A percentile compares a stretch with the other conserved stretches of the same genome.
Evolutionary conservation across 306 rosid genomes (phyloP).

Genomic region (Ormosia emarginata): DNA sequence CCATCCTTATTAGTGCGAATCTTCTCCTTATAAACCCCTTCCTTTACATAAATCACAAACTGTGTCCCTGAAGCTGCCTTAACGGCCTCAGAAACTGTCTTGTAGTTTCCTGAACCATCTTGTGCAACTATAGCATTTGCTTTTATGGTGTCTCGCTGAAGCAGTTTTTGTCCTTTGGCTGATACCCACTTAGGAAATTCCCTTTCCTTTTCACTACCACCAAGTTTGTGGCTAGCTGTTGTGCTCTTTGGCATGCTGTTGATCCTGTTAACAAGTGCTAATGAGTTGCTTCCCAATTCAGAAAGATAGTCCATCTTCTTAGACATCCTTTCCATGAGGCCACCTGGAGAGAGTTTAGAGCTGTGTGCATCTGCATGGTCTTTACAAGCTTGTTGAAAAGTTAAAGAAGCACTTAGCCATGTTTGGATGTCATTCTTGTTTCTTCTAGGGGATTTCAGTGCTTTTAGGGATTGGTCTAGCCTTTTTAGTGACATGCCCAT

Average conservation of each 20-base stretch:
- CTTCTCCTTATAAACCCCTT: constrained; percentile 51
- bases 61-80: constrained; percentile 39
- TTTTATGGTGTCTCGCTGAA: constrained; percentile 25
- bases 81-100: constrained; percentile 48
- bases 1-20: constrained; percentile 39
- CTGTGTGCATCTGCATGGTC: constrained; percentile 22
- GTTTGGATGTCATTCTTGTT: constrained; percentile 48
- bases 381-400: constrained; percentile 50
- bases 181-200: constrained; percentile 41
- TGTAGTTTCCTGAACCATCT: constrained; percentile 48
- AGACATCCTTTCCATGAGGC: constrained; percentile 6
- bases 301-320: constrained; percentile 39
- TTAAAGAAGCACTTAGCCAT: constrained; percentile 56
- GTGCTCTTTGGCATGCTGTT: neutral
- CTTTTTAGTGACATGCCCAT: constrained; percentile 40
- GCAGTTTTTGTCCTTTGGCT: constrained; percentile 24
- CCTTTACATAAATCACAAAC: constrained; percentile 56
- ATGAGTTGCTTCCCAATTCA: constrained; percentile 40
- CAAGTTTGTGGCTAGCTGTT: neutral
- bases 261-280: constrained; percentile 44
- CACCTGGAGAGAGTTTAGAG: neutral
- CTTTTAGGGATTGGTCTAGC: constrained; percentile 35
- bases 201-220: neutral
- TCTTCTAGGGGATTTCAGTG: constrained; percentile 26
- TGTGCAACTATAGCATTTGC: constrained; percentile 47